Evolutionary conservation across 2,329 filamentous ascomycete species (phyloP), one percentile per base, ranked within the genome.

Genomic region (Nemania serpens): DNA sequence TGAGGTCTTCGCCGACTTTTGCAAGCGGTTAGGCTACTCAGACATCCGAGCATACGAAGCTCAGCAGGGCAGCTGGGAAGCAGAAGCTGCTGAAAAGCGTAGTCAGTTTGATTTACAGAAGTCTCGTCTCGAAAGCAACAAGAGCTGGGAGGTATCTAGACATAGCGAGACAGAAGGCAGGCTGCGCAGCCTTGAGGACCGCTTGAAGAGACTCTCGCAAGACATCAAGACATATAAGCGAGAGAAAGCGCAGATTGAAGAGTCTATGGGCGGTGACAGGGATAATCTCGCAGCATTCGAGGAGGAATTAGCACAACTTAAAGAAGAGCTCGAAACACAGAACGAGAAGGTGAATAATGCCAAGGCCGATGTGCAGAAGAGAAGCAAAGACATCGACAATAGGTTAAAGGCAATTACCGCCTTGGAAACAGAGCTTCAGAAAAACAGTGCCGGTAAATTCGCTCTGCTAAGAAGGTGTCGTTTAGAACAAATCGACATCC

Each of bases 41-140:
- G 89, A 96, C 70, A 96, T 99, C 66, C 91, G 94, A 60, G 91
- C 92, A 59, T 99, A 98, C 71, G 93, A 98, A 74, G 90, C 90
- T 25, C 93, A 96, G 68, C 95, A 98, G 76, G 94, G 95, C 50
- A 93, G 90, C 43, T 80, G 96, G 50, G 93, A 98, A 75, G 91
- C 97, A 74, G 92, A 98, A 74, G 91, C 91, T 46, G 88, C 89
- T 0, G 88, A 95, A 75, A 93, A 93, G 79, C 91, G 91, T 64
- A 88, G 91, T 55, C 88, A 93, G 67, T 98, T 97, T 69, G 90
- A 89, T 58, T 88, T 90, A 3, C 95, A 99, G 73, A 90, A 88
- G 72, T 88, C 91, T 69, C 87, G 88, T 43, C 80, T 97, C 33
- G 84, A 90, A 63, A 85, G 79, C 68, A 81, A 81, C 49, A 75